Percentiles rank a stretch among this genome's conserved stretches.
These are phyloP conservation scores for Tulasnella calospora DNA, from an alignment of 768 basidiomycete genomes.

Conservation along the genomic window DNA sequence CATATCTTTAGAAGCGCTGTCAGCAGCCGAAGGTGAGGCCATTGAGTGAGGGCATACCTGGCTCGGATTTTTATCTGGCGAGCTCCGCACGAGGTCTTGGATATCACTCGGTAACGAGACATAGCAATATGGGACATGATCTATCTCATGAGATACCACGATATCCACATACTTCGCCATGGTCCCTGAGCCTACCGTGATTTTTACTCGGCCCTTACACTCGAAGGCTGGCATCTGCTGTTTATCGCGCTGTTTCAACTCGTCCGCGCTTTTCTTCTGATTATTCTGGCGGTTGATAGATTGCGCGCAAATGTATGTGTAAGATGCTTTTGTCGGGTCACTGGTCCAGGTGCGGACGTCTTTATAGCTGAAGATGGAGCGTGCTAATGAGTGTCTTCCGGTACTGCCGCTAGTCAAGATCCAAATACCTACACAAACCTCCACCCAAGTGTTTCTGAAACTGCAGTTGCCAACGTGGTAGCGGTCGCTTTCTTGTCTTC, in stretches of 20 bases:
- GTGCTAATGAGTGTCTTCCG: background rate
- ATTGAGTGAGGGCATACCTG: slow-evolving; percentile 27
- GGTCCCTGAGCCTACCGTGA: background rate
- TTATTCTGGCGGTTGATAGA: slow-evolving; percentile 26
- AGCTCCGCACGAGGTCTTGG: slow-evolving; percentile 23
- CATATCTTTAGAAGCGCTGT: background rate
- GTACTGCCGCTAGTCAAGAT: background rate
- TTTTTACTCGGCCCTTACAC: slow-evolving; percentile 33
- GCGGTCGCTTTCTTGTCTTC: background rate
- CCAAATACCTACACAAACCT: background rate
- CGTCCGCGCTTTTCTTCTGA: slow-evolving; percentile 27
- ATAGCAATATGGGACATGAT: slow-evolving; percentile 34
- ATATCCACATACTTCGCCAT: slow-evolving; percentile 20
- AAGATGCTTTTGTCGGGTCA: slow-evolving; percentile 27
- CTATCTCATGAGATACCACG: slow-evolving; percentile 29
- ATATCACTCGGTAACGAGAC: slow-evolving; percentile 29
- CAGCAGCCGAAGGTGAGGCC: background rate
- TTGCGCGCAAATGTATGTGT: slow-evolving; percentile 29
- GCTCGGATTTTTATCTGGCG: slow-evolving; percentile 18
- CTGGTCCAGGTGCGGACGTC: slow-evolving; percentile 20
- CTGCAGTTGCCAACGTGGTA: background rate
- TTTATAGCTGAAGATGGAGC: slow-evolving; percentile 15
- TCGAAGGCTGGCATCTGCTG: slow-evolving; percentile 33
- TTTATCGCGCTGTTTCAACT: slow-evolving; percentile 32
- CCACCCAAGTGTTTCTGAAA: background rate